A percentile compares a stretch with the other conserved stretches of the same genome.
These are phyloP conservation scores for Stephania cephalantha DNA, from an alignment of 164 flowering plant species.

Conservation along the genomic window DNA sequence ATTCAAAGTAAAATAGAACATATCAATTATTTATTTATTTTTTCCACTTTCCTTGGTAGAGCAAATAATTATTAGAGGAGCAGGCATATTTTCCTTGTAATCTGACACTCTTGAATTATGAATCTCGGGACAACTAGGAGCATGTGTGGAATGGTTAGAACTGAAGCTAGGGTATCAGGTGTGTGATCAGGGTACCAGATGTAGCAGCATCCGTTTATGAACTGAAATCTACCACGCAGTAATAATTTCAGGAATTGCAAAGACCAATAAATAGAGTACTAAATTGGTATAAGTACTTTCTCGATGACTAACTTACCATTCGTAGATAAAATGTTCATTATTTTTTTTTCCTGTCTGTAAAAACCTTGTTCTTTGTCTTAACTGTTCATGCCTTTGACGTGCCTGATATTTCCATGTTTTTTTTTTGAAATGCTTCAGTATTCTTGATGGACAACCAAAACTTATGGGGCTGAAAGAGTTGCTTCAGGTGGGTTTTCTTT, in stretches of 20 bases:
- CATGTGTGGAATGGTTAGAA: too few relatives aligned
- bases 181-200: too few relatives aligned
- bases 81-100: too few relatives aligned
- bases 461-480: slow-evolving; percentile 88
- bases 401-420: background rate
- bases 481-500: slow-evolving; percentile 53
- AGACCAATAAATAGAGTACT: background rate
- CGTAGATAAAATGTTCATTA: background rate
- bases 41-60: too few relatives aligned
- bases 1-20: too few relatives aligned
- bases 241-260: background rate
- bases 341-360: background rate
- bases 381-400: background rate
- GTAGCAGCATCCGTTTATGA: background rate
- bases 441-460: slow-evolving; percentile 81
- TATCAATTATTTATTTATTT: too few relatives aligned
- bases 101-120: too few relatives aligned
- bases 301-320: background rate
- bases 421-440: slow-evolving; percentile 34
- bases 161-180: too few relatives aligned
- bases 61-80: too few relatives aligned
- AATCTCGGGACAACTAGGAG: too few relatives aligned
- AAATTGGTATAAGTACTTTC: background rate
- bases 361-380: background rate
- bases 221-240: background rate